phyloP scores from a whole-genome alignment of 1,284 basidiomycete genomes.

The Rhodotorula mucilaginosa region DNA sequence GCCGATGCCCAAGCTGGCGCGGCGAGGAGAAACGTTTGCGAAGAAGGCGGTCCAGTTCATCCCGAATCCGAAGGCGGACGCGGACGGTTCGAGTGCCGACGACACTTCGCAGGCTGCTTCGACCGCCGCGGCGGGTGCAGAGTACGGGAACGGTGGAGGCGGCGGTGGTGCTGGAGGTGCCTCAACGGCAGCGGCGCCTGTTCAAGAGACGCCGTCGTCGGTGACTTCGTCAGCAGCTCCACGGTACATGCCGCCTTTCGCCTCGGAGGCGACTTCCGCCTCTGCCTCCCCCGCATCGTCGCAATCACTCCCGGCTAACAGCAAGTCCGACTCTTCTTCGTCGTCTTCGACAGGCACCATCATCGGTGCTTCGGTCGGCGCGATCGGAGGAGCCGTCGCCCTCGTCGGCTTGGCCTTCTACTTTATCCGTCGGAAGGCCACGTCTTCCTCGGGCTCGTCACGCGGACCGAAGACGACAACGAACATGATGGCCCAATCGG shows the following conservation, averaged over 20 bases:
- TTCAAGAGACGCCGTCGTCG: background rate
- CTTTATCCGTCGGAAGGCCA: constrained; percentile 30
- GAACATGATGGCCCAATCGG: background rate
- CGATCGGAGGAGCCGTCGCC: constrained; percentile 41
- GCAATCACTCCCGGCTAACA: background rate
- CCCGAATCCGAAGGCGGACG: constrained; percentile 24
- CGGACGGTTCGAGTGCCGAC: background rate
- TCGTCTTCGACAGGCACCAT: constrained; percentile 25
- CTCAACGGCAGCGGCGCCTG: background rate
- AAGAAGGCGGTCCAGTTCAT: constrained; percentile 15
- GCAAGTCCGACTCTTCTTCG: background rate
- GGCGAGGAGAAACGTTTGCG: constrained; percentile 3
- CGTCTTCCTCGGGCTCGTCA: background rate
- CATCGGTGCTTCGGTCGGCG: constrained; percentile 43
- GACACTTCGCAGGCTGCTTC: background rate
- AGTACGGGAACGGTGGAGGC: background rate
- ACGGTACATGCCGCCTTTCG: background rate
- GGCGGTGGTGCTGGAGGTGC: background rate
- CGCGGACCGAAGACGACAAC: background rate
- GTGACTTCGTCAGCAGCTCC: background rate
- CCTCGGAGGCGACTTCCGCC: background rate
- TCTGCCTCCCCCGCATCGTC: constrained; percentile 1
- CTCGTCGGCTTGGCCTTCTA: constrained; percentile 27
- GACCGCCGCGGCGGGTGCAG: background rate
- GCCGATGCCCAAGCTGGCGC: constrained; percentile 5